Conservation (phyloP, 257 asterid species). For the Sherardia arvensis region DNA sequence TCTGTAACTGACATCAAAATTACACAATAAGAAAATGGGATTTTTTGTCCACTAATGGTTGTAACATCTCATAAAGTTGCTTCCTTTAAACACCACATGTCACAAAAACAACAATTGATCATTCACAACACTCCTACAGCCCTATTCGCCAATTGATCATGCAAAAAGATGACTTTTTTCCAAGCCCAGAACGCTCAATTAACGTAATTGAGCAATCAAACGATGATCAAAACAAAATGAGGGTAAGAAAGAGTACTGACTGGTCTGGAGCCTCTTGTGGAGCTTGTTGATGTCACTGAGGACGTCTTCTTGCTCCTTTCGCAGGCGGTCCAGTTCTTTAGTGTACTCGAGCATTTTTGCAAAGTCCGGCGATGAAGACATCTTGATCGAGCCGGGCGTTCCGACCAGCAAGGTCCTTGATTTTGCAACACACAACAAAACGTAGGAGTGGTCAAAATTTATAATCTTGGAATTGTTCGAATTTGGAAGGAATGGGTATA, state of each 20-base stretch:
- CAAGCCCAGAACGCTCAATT: background rate
- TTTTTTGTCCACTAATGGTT: background rate
- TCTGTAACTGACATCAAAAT: background rate
- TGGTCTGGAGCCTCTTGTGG: slow-evolving; percentile 81
- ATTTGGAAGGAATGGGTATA: background rate
- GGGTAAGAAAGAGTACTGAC: slow-evolving; percentile 28
- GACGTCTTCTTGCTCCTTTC: slow-evolving; percentile 75
- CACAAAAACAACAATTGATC: background rate
- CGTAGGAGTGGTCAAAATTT: background rate
- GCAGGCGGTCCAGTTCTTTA: slow-evolving; percentile 84
- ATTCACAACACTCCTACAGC: background rate
- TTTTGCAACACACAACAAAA: slow-evolving; percentile 6
- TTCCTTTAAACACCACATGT: background rate
- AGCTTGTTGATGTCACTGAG: slow-evolving; percentile 79
- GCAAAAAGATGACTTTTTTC: background rate
- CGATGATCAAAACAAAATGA: background rate
- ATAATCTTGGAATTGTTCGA: background rate
- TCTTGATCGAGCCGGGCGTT: slow-evolving; percentile 13
- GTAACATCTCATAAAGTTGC: background rate
- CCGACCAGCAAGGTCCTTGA: background rate
- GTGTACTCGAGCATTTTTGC: slow-evolving; percentile 67
- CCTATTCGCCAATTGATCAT: background rate
- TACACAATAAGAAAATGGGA: background rate
- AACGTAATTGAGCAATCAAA: background rate
- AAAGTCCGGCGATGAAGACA: slow-evolving; percentile 73